Evolutionary conservation across 768 basidiomycete species (phyloP), one percentile per base, ranked within the genome.

Genomic region (Mycena maculata): DNA sequence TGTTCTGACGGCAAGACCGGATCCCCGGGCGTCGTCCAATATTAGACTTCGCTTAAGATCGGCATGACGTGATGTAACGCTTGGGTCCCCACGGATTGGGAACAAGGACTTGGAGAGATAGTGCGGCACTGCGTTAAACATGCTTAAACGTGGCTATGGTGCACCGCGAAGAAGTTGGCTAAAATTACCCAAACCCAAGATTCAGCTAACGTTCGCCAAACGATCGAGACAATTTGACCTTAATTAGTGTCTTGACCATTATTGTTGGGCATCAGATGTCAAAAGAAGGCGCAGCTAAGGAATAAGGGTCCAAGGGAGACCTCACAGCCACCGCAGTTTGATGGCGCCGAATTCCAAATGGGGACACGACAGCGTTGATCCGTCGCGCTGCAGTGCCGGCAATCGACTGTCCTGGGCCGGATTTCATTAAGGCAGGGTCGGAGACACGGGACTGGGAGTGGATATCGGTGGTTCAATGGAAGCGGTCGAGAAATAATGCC

Each of bases 131-230:
- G 45, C 27, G 22, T 33, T 11, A 36, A 65, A 44, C 38, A 50
- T 36, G 57, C 15, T 33, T 11, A 36, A 65, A 44, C 38, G 57
- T 36, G 57, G 57, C 64, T 53, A 54, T 64, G 63, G 39, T 57
- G 49, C 22, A 38, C 38, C 16, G 45, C 25, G 42, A 47, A 54
- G 53, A 48, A 55, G 33, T 41, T 57, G 27, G 30, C n/a, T 53
- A 59, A 20, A 55, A 39, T 53, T 45, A 44, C 41, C 10, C 41
- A 16, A 59, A 15, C 63, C 57, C 45, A 41, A 9, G 12, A 16
- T 33, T 27, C n/a, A 48, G 57, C 27, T 41, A 58, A 33, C 23
- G 16, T 65, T 52, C 56, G 41, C 36, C 6, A 16, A 33, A 6
- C 30, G 28, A 15, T 18, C n/a, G n/a, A n/a, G n/a, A n/a, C 22